These are phyloP conservation scores for Fagus crenata DNA, from an alignment of 306 rosid genomes.

Conservation along the genomic window DNA sequence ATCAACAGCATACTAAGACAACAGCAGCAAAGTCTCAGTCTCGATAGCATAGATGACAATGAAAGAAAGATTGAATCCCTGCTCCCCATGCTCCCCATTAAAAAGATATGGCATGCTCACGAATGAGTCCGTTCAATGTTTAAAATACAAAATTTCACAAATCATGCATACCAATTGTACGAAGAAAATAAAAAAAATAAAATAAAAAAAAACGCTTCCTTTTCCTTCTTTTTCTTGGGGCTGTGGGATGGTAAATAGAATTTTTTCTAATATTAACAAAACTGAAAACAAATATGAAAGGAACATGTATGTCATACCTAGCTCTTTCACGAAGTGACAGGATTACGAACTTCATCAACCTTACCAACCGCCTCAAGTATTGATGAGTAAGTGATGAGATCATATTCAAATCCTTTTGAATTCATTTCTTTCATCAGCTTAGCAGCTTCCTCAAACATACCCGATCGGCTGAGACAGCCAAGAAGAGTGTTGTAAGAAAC, in stretches of 20 bases:
- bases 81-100: not conserved
- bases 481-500: conserved; percentile 86
- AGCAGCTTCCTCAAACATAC: conserved; percentile 88
- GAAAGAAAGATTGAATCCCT: not conserved
- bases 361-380: conserved; percentile 96
- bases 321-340: conserved; percentile 4
- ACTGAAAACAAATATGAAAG: conserved; percentile 1
- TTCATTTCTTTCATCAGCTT: conserved; percentile 90
- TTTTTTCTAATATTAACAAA: no score
- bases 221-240: not conserved
- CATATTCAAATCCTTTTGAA: conserved; percentile 66
- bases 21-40: not conserved
- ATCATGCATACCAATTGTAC: not conserved
- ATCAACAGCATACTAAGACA: not conserved
- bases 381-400: conserved; percentile 80
- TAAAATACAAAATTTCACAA: not conserved
- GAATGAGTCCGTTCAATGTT: not conserved
- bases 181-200: no score
- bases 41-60: not conserved
- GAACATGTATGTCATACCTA: conserved; percentile 18
- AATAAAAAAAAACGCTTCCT: not conserved
- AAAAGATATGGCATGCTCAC: not conserved
- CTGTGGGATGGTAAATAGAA: not conserved
- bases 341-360: conserved; percentile 56
- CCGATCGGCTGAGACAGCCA: conserved; percentile 86